phyloP scores from a whole-genome alignment of 345 rosid species.

The Eucalyptus guilfoylei region DNA sequence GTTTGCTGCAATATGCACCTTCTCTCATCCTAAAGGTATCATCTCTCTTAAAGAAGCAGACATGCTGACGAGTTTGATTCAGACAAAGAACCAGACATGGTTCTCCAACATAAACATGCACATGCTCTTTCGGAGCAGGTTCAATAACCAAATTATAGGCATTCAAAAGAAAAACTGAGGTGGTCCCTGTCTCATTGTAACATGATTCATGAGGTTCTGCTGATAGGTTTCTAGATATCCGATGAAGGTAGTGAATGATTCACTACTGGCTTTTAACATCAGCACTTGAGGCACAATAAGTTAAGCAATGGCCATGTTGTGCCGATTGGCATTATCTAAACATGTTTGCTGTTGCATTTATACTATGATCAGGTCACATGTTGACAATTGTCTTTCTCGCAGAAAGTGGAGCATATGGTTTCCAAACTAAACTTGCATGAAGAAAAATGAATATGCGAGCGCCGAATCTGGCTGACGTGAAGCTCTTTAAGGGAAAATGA shows the following conservation, averaged over 20 bases:
- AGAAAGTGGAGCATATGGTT: neutral
- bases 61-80: neutral
- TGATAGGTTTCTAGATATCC: neutral
- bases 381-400: neutral
- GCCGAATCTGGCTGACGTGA: neutral
- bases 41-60: neutral
- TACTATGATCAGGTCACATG: neutral
- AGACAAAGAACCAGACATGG: neutral
- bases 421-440: neutral
- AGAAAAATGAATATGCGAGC: neutral
- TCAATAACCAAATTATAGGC: neutral
- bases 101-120: neutral
- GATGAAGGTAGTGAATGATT: neutral
- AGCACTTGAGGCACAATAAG: neutral
- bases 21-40: neutral
- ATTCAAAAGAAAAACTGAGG: neutral
- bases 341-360: neutral
- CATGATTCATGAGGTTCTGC: neutral
- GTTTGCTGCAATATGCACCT: neutral
- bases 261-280: neutral
- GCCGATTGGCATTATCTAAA: neutral
- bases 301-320: neutral
- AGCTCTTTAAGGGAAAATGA: neutral
- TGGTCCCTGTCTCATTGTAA: neutral
- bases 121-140: neutral